These are phyloP conservation scores for Nicotiana noctiflora DNA, from an alignment of 257 asterid species.

Conservation along the genomic window DNA sequence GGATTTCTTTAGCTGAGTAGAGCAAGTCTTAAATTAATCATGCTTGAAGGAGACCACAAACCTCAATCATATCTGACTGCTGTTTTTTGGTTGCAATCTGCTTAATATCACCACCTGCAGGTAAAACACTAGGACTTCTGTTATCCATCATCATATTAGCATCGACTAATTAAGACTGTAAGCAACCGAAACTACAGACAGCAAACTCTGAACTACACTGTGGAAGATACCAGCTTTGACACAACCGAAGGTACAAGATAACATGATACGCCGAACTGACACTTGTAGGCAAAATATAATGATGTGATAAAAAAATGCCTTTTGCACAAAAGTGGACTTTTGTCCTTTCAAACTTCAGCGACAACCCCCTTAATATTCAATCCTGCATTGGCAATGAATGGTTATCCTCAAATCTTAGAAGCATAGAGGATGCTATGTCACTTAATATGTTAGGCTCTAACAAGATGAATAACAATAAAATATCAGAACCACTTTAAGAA, in stretches of 20 bases:
- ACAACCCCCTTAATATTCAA: slow-evolving; percentile 96
- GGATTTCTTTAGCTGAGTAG: slow-evolving; percentile 3
- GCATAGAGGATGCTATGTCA: background rate
- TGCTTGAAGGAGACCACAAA: slow-evolving; percentile 25
- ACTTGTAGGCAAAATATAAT: slow-evolving; percentile 18
- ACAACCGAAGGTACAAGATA: background rate
- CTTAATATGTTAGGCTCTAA: background rate
- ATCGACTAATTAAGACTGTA: background rate
- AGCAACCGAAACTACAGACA: background rate
- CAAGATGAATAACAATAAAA: background rate
- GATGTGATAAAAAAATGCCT: slow-evolving; percentile 33
- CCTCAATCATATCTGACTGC: slow-evolving; percentile 68
- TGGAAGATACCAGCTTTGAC: background rate
- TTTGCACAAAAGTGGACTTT: slow-evolving; percentile 67
- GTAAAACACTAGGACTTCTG: slow-evolving; percentile 34
- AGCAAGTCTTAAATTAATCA: background rate
- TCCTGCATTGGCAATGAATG: slow-evolving; percentile 65
- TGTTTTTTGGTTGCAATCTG: slow-evolving; percentile 55
- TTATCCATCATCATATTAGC: slow-evolving; percentile 21
- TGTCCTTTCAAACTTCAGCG: slow-evolving; percentile 80
- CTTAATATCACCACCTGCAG: slow-evolving; percentile 89
- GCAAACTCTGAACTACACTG: slow-evolving; percentile 3
- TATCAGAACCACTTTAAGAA: background rate
- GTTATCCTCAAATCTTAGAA: slow-evolving; percentile 39
- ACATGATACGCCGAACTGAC: background rate